phyloP scores from a whole-genome alignment of 208 protist species.

The Acanthamoeba healyi region DNA sequence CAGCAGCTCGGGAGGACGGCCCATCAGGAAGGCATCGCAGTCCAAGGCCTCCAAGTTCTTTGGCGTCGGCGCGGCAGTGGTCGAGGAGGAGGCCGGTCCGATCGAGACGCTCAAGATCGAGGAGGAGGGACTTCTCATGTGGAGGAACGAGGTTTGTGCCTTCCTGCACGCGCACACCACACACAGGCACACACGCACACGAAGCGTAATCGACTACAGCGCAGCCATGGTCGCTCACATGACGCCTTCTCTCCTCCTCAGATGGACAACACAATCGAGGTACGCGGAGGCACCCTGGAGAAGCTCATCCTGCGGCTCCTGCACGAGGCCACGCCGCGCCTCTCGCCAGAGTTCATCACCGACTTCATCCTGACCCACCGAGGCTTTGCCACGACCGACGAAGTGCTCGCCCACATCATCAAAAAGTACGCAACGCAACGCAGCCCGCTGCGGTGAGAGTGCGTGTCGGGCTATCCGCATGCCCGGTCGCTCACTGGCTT shows the following conservation, averaged over 20 bases:
- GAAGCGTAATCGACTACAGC: background rate
- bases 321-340: constrained; percentile 40
- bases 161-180: background rate
- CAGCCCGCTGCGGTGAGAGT: too few relatives aligned
- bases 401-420: constrained; percentile 1
- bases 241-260: background rate
- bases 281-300: constrained; percentile 31
- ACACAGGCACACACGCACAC: background rate
- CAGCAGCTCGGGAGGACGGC: background rate
- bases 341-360: constrained; percentile 5
- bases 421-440: background rate
- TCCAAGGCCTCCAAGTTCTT: constrained; percentile 43
- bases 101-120: constrained; percentile 37
- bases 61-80: background rate
- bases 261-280: constrained; percentile 21
- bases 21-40: background rate
- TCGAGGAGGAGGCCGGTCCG: constrained; percentile 18
- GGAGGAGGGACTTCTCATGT: constrained; percentile 13
- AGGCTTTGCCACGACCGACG: constrained; percentile 15
- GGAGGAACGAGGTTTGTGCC: background rate
- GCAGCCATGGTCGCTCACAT: background rate
- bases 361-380: constrained; percentile 51
- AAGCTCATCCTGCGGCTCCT: constrained; percentile 28
- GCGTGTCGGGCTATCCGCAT: too few relatives aligned
- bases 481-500: too few relatives aligned